Conservation (phyloP, 1,139 yeast species). For the Citeromyces siamensis region DNA sequence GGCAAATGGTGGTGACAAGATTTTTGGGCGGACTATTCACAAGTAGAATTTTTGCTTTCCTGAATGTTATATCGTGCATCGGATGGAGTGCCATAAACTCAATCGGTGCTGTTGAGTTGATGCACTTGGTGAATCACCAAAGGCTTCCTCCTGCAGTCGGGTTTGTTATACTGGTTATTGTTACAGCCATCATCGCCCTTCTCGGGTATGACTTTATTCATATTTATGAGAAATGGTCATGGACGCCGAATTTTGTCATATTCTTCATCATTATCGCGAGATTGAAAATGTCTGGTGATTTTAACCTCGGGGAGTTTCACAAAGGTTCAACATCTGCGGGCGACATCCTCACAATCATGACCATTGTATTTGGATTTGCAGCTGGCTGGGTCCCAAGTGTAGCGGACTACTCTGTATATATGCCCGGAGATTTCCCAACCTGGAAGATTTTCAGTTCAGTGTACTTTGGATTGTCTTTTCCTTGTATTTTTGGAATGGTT, state of each 20-base stretch:
- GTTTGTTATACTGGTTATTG: slow-evolving; percentile 56
- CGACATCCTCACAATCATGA: slow-evolving; percentile 71
- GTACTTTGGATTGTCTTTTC: slow-evolving; percentile 47
- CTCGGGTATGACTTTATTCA: slow-evolving; percentile 83
- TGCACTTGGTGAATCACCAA: slow-evolving; percentile 57
- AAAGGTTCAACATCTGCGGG: slow-evolving; percentile 59
- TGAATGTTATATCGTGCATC: slow-evolving; percentile 77
- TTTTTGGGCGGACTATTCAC: slow-evolving; percentile 67
- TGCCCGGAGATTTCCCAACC: slow-evolving; percentile 48
- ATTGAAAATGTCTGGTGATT: slow-evolving; percentile 52
- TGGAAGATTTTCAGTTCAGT: slow-evolving; percentile 52
- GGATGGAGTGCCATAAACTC: slow-evolving; percentile 96
- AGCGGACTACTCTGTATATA: slow-evolving; percentile 85
- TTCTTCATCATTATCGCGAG: slow-evolving; percentile 73
- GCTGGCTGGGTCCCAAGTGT: slow-evolving; percentile 95
- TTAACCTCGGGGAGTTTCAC: slow-evolving; percentile 30
- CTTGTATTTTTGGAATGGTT: slow-evolving; percentile 61
- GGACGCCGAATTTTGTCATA: slow-evolving; percentile 71
- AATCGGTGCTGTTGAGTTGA: slow-evolving; percentile 78
- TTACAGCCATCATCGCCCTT: slow-evolving; percentile 66
- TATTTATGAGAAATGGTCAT: slow-evolving; percentile 70
- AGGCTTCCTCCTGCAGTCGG: slow-evolving; percentile 87
- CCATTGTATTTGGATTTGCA: slow-evolving; percentile 79
- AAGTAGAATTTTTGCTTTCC: slow-evolving; percentile 64
- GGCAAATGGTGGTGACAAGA: slow-evolving; percentile 79